Evolutionary conservation across 2,329 filamentous ascomycete species (phyloP).

Genomic region (Ceratocystis destructans): DNA sequence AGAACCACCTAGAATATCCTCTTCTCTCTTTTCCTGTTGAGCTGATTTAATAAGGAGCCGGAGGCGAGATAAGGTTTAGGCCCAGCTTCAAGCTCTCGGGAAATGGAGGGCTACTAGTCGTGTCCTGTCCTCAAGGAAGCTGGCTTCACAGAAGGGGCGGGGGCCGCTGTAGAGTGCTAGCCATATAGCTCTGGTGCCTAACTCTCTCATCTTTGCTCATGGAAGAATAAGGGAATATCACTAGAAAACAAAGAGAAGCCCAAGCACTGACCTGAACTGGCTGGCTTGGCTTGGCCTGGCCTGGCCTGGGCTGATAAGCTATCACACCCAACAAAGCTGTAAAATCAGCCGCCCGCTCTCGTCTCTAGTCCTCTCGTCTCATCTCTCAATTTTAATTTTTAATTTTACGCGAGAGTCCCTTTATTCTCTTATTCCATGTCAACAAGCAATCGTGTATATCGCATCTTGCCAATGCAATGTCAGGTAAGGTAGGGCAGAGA

Average conservation of each 20-base stretch:
- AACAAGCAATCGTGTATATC: neutral
- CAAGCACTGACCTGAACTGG: no score
- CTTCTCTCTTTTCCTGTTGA: neutral
- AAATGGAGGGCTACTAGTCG: no score
- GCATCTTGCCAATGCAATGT: neutral
- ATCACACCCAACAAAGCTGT: neutral
- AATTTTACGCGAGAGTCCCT: constrained; percentile 2
- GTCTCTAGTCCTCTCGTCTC: neutral
- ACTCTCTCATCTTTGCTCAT: no score
- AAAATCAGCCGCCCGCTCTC: neutral
- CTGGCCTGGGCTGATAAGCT: no score
- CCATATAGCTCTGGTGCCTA: no score
- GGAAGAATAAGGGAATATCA: no score
- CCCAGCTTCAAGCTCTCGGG: neutral
- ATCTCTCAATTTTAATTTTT: constrained; percentile 6
- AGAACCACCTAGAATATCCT: constrained; percentile 5
- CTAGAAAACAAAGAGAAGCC: no score
- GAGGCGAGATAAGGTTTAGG: neutral
- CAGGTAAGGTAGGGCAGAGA: neutral
- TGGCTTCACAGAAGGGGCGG: no score
- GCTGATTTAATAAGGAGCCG: neutral
- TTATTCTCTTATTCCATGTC: neutral
- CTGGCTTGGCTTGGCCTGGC: no score
- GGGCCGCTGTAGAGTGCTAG: no score
- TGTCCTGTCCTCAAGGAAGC: no score